phyloP scores from a whole-genome alignment of 129 eudicot genomes.

The Chrysanthemum makinoi region DNA sequence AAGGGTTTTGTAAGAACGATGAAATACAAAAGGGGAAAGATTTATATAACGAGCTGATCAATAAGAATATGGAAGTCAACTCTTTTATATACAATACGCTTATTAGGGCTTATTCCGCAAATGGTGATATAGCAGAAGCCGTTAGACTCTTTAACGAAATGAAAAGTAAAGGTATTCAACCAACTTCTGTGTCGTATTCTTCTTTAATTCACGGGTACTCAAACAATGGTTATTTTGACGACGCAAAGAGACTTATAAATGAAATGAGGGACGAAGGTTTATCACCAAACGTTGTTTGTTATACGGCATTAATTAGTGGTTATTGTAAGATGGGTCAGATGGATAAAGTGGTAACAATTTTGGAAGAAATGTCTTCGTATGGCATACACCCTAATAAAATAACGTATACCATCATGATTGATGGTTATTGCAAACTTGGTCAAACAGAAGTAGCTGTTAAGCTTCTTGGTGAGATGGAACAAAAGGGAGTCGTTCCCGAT shows the following conservation, averaged over 20 bases:
- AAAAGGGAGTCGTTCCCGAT: conserved; percentile 69
- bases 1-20: conserved; percentile 59
- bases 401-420: conserved; percentile 67
- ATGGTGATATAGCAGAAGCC: conserved; percentile 50
- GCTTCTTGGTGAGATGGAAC: conserved; percentile 62
- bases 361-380: conserved; percentile 55
- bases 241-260: conserved; percentile 44
- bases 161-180: conserved; percentile 59
- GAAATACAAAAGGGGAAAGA: conserved; percentile 55
- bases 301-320: conserved; percentile 73
- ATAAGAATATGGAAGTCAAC: conserved; percentile 43
- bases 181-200: conserved; percentile 48
- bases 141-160: conserved; percentile 52
- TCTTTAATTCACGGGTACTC: conserved; percentile 61
- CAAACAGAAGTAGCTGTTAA: conserved; percentile 44
- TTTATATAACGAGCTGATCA: conserved; percentile 44
- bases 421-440: conserved; percentile 64
- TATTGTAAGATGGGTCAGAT: conserved; percentile 74
- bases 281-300: conserved; percentile 64
- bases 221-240: conserved; percentile 46
- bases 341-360: conserved; percentile 45
- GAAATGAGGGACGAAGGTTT: conserved; percentile 64
- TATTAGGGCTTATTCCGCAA: conserved; percentile 51
- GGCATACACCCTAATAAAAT: conserved; percentile 59
- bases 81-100: conserved; percentile 57